A percentile compares a stretch with the other conserved stretches of the same genome.
Conservation (phyloP, 1,284 basidiomycete genomes). For the Megacollybia platyphylla region DNA sequence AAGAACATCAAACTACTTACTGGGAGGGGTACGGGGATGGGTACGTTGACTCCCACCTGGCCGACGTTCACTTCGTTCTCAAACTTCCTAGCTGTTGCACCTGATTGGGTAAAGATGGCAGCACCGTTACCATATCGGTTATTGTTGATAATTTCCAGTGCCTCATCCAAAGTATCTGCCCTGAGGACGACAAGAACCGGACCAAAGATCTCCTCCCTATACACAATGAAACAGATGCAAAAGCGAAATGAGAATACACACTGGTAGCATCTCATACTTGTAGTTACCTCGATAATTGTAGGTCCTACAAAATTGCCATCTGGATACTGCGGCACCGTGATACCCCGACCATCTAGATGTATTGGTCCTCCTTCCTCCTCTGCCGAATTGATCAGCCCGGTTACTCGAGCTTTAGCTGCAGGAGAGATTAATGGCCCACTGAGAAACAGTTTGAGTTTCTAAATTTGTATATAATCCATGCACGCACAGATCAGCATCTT, state of each 20-base stretch:
- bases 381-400: conserved; percentile 69
- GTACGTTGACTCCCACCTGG: conserved; percentile 90
- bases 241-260: conserved; percentile 17
- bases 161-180: conserved; percentile 85
- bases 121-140: conserved; percentile 92
- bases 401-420: conserved; percentile 71
- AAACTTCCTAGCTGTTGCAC: conserved; percentile 92
- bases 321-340: conserved; percentile 65
- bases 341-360: conserved; percentile 74
- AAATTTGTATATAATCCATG: conserved; percentile 1
- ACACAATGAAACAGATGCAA: neutral
- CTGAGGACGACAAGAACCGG: conserved; percentile 77
- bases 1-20: neutral
- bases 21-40: conserved; percentile 81
- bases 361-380: conserved; percentile 82
- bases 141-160: conserved; percentile 79
- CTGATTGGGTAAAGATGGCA: conserved; percentile 95
- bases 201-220: conserved; percentile 90
- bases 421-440: conserved; percentile 94
- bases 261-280: conserved; percentile 84
- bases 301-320: conserved; percentile 95
- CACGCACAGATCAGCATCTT: conserved; percentile 73
- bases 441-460: conserved; percentile 7
- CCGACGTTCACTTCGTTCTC: conserved; percentile 85
- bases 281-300: conserved; percentile 76